These are phyloP conservation scores for Globisporangium paddicum DNA, from an alignment of 352 stramenopile species.

Conservation along the genomic window DNA sequence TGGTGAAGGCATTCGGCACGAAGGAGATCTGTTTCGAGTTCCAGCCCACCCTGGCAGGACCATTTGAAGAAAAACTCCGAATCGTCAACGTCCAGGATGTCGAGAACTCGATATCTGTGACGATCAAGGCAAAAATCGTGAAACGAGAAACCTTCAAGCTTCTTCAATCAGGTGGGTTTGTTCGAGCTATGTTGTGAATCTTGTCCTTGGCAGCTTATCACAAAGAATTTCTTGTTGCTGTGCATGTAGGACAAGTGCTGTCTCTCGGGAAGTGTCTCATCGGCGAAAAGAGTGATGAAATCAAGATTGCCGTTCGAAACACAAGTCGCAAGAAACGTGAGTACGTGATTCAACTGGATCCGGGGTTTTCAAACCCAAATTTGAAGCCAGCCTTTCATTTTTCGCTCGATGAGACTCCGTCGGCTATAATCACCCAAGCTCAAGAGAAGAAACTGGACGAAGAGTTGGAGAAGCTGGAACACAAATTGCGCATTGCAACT, in stretches of 20 bases:
- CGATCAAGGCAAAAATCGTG: conserved; percentile 87
- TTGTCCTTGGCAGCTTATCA: not conserved
- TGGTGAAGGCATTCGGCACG: conserved; percentile 84
- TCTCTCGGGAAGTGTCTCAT: conserved; percentile 81
- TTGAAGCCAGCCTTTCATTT: conserved; percentile 83
- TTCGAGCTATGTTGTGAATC: not conserved
- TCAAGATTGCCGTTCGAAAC: conserved; percentile 85
- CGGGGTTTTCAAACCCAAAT: conserved; percentile 52
- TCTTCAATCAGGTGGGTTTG: conserved; percentile 71
- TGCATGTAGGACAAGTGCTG: conserved; percentile 60
- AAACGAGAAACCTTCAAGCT: conserved; percentile 90
- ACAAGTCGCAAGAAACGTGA: conserved; percentile 86
- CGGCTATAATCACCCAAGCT: conserved; percentile 80
- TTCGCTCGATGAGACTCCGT: conserved; percentile 75
- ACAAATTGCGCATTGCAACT: conserved; percentile 84
- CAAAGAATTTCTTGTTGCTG: not conserved
- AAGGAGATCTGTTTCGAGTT: conserved; percentile 90
- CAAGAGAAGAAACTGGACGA: conserved; percentile 89
- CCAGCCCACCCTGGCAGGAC: conserved; percentile 75
- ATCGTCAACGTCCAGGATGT: conserved; percentile 89
- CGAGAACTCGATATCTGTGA: conserved; percentile 83
- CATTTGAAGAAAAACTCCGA: conserved; percentile 88
- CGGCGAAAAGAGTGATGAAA: conserved; percentile 75
- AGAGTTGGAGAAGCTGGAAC: conserved; percentile 87
- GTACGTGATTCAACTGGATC: conserved; percentile 85